These are phyloP conservation scores for Cyclocybe cylindracea DNA, from an alignment of 768 basidiomycete species.

Conservation along the genomic window DNA sequence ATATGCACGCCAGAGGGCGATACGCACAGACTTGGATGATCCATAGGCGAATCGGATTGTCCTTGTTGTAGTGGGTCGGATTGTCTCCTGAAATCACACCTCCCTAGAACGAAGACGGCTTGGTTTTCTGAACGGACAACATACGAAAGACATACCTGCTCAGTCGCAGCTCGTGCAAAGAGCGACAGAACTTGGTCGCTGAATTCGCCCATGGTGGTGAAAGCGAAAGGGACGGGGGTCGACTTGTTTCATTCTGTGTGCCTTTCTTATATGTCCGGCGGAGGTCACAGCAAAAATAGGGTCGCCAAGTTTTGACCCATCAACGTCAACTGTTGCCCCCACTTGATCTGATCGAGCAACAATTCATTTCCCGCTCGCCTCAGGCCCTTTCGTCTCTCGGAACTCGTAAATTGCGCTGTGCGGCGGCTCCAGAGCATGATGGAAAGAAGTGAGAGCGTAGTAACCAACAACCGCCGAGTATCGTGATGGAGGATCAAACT, in stretches of 20 bases:
- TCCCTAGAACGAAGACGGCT: constrained; percentile 43
- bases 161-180: constrained; percentile 47
- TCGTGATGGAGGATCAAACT: too few species aligned
- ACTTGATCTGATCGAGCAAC: too few species aligned
- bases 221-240: not conserved
- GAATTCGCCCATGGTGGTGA: constrained; percentile 49
- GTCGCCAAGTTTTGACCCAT: not conserved
- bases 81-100: constrained; percentile 80
- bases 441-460: too few species aligned
- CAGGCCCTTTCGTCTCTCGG: too few species aligned
- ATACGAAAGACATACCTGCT: constrained; percentile 37
- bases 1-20: not conserved
- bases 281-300: not conserved
- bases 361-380: too few species aligned
- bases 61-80: constrained; percentile 58
- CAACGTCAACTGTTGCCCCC: too few species aligned
- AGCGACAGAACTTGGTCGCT: constrained; percentile 35
- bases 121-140: not conserved
- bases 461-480: too few species aligned
- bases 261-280: constrained; percentile 3
- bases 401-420: too few species aligned
- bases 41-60: constrained; percentile 77
- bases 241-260: not conserved
- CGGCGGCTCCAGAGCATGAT: too few species aligned
- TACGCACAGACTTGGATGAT: constrained; percentile 70